Evolutionary conservation across 2,329 filamentous ascomycete species (phyloP).

Genomic region (Chalaropsis ovoidea): DNA sequence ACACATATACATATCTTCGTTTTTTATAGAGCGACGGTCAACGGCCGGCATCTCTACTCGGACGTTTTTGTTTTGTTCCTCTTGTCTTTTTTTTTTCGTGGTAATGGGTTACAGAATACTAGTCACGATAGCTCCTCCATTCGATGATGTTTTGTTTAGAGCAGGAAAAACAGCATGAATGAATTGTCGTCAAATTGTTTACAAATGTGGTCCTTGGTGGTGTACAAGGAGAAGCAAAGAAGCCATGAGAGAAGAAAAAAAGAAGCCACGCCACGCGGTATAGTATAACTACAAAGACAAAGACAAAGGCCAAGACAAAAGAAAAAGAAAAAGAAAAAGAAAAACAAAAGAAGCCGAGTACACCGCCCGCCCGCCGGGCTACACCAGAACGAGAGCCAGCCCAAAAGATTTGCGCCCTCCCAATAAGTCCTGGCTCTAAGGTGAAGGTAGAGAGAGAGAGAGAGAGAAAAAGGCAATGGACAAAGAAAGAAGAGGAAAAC

Average conservation of each 20-base stretch:
- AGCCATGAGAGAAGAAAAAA: background rate
- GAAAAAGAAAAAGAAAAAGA: background rate
- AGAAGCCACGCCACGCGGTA: background rate
- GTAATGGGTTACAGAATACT: no score
- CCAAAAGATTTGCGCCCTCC: background rate
- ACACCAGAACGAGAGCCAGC: background rate
- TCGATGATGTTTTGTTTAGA: background rate
- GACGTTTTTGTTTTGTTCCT: no score
- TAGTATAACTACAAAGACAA: background rate
- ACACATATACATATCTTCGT: slow-evolving; percentile 10
- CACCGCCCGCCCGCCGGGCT: background rate
- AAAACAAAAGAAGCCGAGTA: background rate
- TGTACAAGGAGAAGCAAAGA: no score
- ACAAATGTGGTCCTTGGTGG: background rate
- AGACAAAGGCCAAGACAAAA: background rate
- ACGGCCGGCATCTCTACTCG: background rate
- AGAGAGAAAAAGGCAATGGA: no score
- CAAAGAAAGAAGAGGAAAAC: background rate
- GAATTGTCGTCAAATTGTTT: background rate
- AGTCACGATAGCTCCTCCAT: background rate
- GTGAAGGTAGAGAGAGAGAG: background rate
- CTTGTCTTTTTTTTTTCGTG: background rate
- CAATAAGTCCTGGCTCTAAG: background rate
- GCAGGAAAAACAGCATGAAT: background rate
- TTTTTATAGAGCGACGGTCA: background rate